Conservation (phyloP, 2,329 filamentous ascomycete genomes). For the Pseudogymnoascus sp. region DNA sequence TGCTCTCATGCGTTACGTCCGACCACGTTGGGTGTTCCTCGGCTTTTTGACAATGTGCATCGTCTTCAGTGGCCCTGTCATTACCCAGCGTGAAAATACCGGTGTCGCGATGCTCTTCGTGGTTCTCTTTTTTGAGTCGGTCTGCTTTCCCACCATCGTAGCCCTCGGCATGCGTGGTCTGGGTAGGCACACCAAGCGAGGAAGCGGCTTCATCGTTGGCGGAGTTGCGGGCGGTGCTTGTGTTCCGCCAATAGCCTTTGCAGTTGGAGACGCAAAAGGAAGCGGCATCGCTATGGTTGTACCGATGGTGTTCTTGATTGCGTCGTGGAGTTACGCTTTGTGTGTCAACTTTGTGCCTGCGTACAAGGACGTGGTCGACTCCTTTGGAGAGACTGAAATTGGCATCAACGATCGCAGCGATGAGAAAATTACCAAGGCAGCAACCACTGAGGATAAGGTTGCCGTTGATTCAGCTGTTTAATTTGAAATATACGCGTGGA, state of each 20-base stretch:
- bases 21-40: constrained; percentile 61
- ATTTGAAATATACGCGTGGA: background rate
- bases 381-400: constrained; percentile 12
- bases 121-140: constrained; percentile 45
- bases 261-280: constrained; percentile 50
- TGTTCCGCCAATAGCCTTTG: constrained; percentile 63
- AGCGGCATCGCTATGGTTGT: constrained; percentile 1
- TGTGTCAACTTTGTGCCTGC: constrained; percentile 13
- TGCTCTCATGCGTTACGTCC: constrained; percentile 54
- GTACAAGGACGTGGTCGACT: constrained; percentile 21
- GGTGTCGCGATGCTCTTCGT: constrained; percentile 45
- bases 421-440: background rate
- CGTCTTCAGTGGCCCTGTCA: constrained; percentile 43
- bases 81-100: constrained; percentile 40
- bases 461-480: background rate
- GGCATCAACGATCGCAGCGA: background rate
- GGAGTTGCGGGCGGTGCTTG: constrained; percentile 50
- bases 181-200: constrained; percentile 44
- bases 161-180: constrained; percentile 45
- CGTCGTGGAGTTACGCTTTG: constrained; percentile 11
- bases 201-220: constrained; percentile 41
- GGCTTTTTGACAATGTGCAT: constrained; percentile 46
- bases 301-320: constrained; percentile 17
- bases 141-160: constrained; percentile 48
- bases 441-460: background rate